phyloP scores from a whole-genome alignment of 306 rosid genomes.

The Cucurbita ficifolia region DNA sequence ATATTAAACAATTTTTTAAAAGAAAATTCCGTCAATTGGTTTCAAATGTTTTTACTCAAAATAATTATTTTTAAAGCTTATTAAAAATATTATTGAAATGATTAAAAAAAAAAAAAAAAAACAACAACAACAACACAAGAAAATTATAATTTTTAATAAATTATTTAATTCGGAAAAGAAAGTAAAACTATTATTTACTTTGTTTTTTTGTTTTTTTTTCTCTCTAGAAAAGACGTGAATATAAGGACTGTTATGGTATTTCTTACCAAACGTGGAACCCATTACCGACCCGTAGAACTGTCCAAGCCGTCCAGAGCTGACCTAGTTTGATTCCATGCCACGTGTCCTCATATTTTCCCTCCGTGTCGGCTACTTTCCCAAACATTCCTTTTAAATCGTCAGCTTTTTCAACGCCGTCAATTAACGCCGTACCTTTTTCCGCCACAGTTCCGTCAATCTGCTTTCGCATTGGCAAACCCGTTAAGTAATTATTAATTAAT shows the following conservation, averaged over 20 bases:
- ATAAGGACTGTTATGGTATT: neutral
- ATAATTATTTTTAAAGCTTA: no score
- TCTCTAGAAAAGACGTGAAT: neutral
- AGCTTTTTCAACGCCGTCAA: neutral
- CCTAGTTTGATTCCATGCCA: neutral
- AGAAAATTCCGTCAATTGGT: no score
- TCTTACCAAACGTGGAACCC: neutral
- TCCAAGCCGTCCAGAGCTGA: conserved; percentile 4
- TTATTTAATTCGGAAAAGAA: neutral
- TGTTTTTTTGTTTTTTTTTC: neutral
- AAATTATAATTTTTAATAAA: neutral
- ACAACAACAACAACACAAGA: no score
- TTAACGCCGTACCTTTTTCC: neutral
- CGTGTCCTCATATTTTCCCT: neutral
- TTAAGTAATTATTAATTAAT: no score
- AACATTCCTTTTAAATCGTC: neutral
- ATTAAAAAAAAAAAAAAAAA: neutral
- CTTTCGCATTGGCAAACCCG: neutral
- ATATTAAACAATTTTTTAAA: no score
- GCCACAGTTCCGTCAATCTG: neutral
- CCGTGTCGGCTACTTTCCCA: neutral
- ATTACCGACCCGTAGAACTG: neutral
- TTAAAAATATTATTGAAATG: no score
- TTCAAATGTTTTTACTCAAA: no score
- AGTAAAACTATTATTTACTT: neutral